Conservation (phyloP, 2,329 filamentous ascomycete species). For the Exserohilum turcica region DNA sequence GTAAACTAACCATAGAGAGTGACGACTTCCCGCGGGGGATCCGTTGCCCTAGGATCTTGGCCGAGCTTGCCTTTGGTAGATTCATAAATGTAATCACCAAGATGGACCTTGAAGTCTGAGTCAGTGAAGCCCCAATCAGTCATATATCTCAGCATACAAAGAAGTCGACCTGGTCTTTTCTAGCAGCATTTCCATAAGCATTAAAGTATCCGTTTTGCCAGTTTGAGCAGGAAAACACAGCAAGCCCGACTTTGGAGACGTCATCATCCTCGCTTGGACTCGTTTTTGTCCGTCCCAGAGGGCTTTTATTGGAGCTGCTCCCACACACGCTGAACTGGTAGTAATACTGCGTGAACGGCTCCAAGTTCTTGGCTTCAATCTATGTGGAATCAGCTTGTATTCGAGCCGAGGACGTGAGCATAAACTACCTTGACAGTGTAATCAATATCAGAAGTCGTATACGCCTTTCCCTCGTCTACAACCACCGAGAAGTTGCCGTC, state of each 20-base stretch:
- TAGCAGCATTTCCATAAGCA: conserved; percentile 50
- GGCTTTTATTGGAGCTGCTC: conserved; percentile 65
- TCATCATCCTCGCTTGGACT: conserved; percentile 63
- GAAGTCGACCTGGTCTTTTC: conserved; percentile 60
- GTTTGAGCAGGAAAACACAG: conserved; percentile 72
- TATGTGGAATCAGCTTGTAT: conserved; percentile 37
- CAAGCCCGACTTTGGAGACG: conserved; percentile 64
- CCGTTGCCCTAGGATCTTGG: conserved; percentile 26
- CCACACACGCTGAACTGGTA: conserved; percentile 73
- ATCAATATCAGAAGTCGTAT: conserved; percentile 75
- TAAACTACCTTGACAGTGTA: conserved; percentile 69
- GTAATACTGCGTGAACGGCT: conserved; percentile 69
- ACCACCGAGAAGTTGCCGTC: conserved; percentile 55
- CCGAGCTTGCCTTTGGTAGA: conserved; percentile 37
- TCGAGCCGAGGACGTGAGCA: background rate
- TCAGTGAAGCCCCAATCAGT: background rate
- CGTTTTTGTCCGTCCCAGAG: conserved; percentile 72
- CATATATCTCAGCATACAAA: conserved; percentile 46
- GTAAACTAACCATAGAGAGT: conserved; percentile 42
- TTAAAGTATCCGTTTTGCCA: conserved; percentile 56
- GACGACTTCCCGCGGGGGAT: conserved; percentile 46
- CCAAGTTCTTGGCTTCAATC: conserved; percentile 68
- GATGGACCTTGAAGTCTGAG: conserved; percentile 43
- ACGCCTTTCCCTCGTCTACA: conserved; percentile 64
- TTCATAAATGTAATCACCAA: conserved; percentile 55